Percentiles rank a stretch among this genome's conserved stretches.
phyloP scores from a whole-genome alignment of 176 grass and related monocot species.

The Hordeum marinum region DNA sequence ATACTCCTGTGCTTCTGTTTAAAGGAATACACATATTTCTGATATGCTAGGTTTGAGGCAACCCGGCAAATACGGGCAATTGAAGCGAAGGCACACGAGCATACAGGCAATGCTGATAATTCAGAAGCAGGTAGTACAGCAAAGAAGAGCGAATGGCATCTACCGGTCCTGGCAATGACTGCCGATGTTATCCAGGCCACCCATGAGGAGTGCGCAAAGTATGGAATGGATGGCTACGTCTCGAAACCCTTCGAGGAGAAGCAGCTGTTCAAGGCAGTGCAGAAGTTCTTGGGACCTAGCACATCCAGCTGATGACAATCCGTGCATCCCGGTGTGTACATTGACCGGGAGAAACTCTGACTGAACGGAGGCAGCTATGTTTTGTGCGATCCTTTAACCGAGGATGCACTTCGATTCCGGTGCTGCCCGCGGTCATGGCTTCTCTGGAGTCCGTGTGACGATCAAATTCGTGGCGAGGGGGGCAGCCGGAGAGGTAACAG shows the following conservation, averaged over 20 bases:
- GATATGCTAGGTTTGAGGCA: constrained; percentile 61
- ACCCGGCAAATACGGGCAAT: constrained; percentile 70
- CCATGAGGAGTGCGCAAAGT: constrained; percentile 77
- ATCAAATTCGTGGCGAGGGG: background rate
- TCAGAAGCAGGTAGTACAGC: constrained; percentile 15
- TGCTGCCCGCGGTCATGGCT: background rate
- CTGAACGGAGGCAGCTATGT: constrained; percentile 14
- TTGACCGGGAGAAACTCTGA: background rate
- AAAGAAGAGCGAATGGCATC: constrained; percentile 32
- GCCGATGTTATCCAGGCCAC: constrained; percentile 97
- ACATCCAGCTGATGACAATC: constrained; percentile 7
- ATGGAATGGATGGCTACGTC: constrained; percentile 93
- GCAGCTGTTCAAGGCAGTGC: constrained; percentile 74
- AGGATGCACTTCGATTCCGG: constrained; percentile 18
- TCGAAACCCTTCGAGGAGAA: constrained; percentile 96
- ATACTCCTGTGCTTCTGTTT: background rate
- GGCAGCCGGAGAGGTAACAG: background rate
- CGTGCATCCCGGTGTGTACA: background rate
- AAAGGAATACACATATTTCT: background rate
- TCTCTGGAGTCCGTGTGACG: background rate
- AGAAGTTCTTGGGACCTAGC: constrained; percentile 62
- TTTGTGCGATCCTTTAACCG: constrained; percentile 10
- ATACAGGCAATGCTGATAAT: background rate
- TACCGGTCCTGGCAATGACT: constrained; percentile 90
- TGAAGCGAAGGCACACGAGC: constrained; percentile 57